Evolutionary conservation across 805 yeast species (phyloP), one percentile per base, ranked within the genome.

Genomic region (Metschnikowia picachoensis): DNA sequence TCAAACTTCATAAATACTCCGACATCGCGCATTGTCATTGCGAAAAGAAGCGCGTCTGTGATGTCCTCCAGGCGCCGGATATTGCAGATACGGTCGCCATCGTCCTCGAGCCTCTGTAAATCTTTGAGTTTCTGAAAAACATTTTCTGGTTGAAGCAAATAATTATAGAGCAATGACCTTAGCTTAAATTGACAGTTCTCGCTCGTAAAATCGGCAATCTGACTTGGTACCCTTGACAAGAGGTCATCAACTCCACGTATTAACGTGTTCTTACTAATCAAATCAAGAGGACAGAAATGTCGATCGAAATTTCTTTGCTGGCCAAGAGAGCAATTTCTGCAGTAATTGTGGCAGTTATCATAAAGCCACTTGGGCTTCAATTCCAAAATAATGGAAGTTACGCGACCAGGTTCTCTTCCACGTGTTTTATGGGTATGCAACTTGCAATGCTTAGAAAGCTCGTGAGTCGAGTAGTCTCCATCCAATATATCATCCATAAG

Each of bases 1-100:
- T 29, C 15, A 13, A 29, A 30, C 37, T 70, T 68, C 15, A 77
- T 52, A 44, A 80, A 72, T 14, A 81, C 54, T 0, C 84, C 80
- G 27, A 80, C 80, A 57, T 80, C 86, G 31, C 86, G 65, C 30
- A 74, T 59, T 0, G 84, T 68, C 85, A 80, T 80, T 4, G 72
- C 67, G 16, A 68, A 57, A 7, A 70, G 63, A 27, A 78, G 53
- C 29, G 62, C 65, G 1, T 68, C 68, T 47, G 68, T 67, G 9
- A 75, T 80, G 49, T 74, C 52, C 40, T 59, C 51, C 60, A 30
- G 20, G n/a, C 66, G 59, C 1, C 64, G 57, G 25, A 67, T 45
- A 46, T 67, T 67, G 32, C 57, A 48, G 37, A 68, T 63, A 27
- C 60, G 51, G 51, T 67, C 72, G 41, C 63, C 60, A 37, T 64